Base-by-base conservation (phyloP, 2,329 filamentous ascomycete genomes). In the Leptographium flavum region DNA sequence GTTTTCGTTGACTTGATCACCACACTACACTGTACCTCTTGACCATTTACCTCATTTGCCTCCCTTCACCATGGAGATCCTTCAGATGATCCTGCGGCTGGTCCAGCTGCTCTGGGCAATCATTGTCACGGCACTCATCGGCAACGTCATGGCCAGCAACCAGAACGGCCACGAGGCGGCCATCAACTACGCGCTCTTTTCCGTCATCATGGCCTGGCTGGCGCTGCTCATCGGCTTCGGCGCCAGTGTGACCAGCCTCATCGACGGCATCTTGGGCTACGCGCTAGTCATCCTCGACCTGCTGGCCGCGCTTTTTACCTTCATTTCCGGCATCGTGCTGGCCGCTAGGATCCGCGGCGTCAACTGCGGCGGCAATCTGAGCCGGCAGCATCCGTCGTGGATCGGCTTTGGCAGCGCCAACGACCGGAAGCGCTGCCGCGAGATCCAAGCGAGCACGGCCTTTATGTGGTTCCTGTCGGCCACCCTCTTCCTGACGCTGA, bases 401-500 rank as follows among this genome's bases (percentile, higher is more conserved):
- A 76, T 84, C 57, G 79, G 70, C 23, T 81, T 71, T 58, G 79
- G 79, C 47, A 79, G 77, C 39, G 49, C 52, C 49, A 58, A 80
- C 60, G 66, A 71, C 48, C 60, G 68, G 58, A 77, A 80, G 66
- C 74, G 81, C 52, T 88, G 84, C 65, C 78, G 75, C 50, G 77
- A 86, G 63, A 74, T 85, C 15, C 83, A 88, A 65, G 83, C 83
- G 32, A 73, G 74, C 50, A 76, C 74, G 30, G 81, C 76, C 32
- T 90, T 90, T 65, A 71, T 86, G 63, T 90, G 81, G 81, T 87
- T 88, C 64, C 72, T 85, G 41, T 85, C 81, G 59, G 70, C 66
- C 33, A 68, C 72, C 23, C 83, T 81, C 56, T 63, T 67, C 25
- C 76, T 66, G 4, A 70, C 71, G 35, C 58, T 78, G 38, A 65